Base-by-base conservation (phyloP, 2,329 filamentous ascomycete genomes). In the Penicillium decumbens region DNA sequence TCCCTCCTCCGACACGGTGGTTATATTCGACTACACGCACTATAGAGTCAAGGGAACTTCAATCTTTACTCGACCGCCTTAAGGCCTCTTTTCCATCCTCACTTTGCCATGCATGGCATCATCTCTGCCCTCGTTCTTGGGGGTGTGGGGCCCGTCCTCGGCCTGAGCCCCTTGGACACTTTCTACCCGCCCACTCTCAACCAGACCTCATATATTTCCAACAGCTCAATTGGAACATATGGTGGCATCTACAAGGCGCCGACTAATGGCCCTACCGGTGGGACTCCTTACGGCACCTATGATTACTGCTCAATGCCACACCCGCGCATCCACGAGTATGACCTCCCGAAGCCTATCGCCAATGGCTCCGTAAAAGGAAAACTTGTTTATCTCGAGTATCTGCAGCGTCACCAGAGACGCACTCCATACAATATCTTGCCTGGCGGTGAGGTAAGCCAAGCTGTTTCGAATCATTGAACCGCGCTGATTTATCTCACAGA, bases 261-360 rank as follows among this genome's bases (percentile, higher is more conserved):
- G 1, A 60, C 51, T 0, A 49, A 53, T 35, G 58, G 58, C 2
- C 58, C 58, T 40, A 61, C 43, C 25, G 55, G 7, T 30, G 63
- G 23, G 52, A 53, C 15, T 29, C 51, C 60, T 0, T 62, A 65
- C n/a, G 66, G 67, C n/a, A 53, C 49, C 24, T 72, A 72, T 47
- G 62, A 72, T 44, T 72, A 72, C 47, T 72, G 70, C 37, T 62
- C 63, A 12, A 72, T 72, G 69, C 69, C 69, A 9, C 69, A 72
- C 58, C 69, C 69, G 2, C 66, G 65, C 30, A 45, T 40, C 12
- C 45, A 63, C 12, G 63, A 67, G 24, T 72, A 72, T 41, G 23
- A 58, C 4, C 50, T 66, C 7, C 69, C 69, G 0, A 50, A 43
- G 5, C 58, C 65, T 5, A 52, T 71, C 6, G 50, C 50, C 5